Evolutionary conservation across 495 filamentous ascomycete genomes (phyloP), one percentile per base, ranked within the genome.

Genomic region (Podospora anserina): DNA sequence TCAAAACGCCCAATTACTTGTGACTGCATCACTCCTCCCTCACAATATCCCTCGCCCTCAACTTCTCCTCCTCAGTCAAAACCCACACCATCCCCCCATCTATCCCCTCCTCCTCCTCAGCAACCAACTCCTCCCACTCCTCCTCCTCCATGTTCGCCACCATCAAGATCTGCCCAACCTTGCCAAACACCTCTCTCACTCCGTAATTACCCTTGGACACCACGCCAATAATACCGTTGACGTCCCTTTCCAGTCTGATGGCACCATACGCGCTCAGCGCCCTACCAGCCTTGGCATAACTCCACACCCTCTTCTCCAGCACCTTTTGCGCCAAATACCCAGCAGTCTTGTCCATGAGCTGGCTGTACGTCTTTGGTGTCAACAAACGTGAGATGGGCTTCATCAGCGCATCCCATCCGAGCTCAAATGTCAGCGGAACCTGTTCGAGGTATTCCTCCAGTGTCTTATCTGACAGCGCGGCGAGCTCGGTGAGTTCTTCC

Each of bases 81-180:
- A 86, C 81, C 85, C 85, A 87, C 62, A 77, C 65, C 74, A 87
- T 84, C 28, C 72, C 82, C 28, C 78, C 83, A 15, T 83, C 82
- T 5, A 73, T 79, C 4, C 74, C 78, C 34, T 72, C 76, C 2
- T 66, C 78, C 39, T 65, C 70, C 3, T 72, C 78, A 4, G 69
- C 71, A 4, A 67, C 73, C 55, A 84, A 66, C 77, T 94, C 94
- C 62, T 93, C 92, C 92, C 94, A 97, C 79, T 99, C 96, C 66
- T 99, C 95, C 19, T 96, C 93, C 77, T 99, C 95, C 93, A 97
- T 96, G 68, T 94, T 94, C 74, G 96, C 91, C 4, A 97, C 86
- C 79, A 97, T 85, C 61, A 89, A 88, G 69, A 98, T 91, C 84
- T 99, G 94, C 69, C 87, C 83, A 66, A 92, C 92, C 69, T 88